Percentiles rank a stretch among this genome's conserved stretches.
These are phyloP conservation scores for Fraxinus dipetala DNA, from an alignment of 305 asterid genomes.

Conservation along the genomic window DNA sequence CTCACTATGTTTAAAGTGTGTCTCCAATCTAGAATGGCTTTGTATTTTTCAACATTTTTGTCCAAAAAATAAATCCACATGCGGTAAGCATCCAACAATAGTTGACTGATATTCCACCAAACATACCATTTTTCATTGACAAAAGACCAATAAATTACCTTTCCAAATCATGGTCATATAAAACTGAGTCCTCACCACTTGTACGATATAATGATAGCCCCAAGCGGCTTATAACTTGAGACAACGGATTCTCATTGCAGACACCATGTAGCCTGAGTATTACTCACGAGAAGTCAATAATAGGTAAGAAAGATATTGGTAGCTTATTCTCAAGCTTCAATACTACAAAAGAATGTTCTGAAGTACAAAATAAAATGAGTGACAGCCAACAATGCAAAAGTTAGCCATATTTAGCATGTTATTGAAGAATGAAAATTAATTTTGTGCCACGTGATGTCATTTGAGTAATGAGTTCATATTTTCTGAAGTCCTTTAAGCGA, in stretches of 20 bases:
- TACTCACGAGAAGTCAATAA: neutral
- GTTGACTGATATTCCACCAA: slow-evolving; percentile 2
- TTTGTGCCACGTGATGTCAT: slow-evolving; percentile 7
- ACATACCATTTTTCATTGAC: neutral
- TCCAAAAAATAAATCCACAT: neutral
- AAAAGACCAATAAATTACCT: slow-evolving; percentile 45
- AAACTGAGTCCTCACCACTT: slow-evolving; percentile 88
- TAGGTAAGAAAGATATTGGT: slow-evolving; percentile 2
- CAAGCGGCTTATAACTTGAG: slow-evolving; percentile 79
- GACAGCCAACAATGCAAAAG: neutral
- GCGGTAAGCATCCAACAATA: neutral
- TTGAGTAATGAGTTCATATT: neutral
- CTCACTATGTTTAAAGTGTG: neutral
- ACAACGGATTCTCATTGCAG: slow-evolving; percentile 95
- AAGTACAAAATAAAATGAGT: neutral
- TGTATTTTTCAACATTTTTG: neutral
- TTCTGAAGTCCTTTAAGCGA: neutral
- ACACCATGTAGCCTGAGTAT: slow-evolving; percentile 88
- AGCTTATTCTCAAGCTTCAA: neutral
- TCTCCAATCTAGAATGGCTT: neutral
- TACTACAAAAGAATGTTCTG: neutral
- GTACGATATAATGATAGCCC: slow-evolving; percentile 88
- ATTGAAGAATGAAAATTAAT: neutral
- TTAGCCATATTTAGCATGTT: neutral
- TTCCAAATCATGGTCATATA: slow-evolving; percentile 95